Conservation (phyloP, 2,329 filamentous ascomycete species). For the Verticillium klebahnii region DNA sequence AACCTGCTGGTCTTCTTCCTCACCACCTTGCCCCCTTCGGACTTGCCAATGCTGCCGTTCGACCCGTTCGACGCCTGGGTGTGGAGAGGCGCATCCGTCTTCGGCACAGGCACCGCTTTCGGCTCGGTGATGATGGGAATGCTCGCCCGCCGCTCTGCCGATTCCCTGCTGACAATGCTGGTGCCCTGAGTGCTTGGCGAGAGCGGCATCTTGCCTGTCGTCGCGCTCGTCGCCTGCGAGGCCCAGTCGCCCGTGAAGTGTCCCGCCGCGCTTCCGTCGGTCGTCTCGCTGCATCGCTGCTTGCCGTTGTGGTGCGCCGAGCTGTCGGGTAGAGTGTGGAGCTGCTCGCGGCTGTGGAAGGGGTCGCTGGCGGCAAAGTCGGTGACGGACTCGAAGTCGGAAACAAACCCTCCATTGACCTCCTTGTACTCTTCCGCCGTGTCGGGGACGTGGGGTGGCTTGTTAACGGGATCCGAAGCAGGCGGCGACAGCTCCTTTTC, state of each 20-base stretch:
- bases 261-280: constrained; percentile 53
- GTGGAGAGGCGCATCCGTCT: constrained; percentile 3
- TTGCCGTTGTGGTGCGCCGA: constrained; percentile 39
- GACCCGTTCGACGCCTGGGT: constrained; percentile 11
- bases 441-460: constrained; percentile 24
- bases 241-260: constrained; percentile 55
- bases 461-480: constrained; percentile 21
- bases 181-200: constrained; percentile 63
- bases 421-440: constrained; percentile 32
- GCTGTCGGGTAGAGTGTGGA: constrained; percentile 25
- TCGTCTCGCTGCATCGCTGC: constrained; percentile 57
- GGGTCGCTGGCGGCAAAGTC: constrained; percentile 47
- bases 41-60: constrained; percentile 37
- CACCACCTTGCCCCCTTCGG: constrained; percentile 41
- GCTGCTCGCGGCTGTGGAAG: constrained; percentile 31
- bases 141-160: constrained; percentile 43
- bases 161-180: constrained; percentile 59
- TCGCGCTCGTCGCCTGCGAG: constrained; percentile 58
- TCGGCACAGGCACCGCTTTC: constrained; percentile 14
- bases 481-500: constrained; percentile 20
- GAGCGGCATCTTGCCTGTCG: constrained; percentile 59
- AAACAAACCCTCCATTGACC: constrained; percentile 31
- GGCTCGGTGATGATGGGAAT: constrained; percentile 37
- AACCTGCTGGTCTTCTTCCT: constrained; percentile 62
- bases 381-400: constrained; percentile 40